Evolutionary conservation across 352 stramenopile genomes (phyloP), one percentile per base, ranked within the genome.

Genomic region (Globisporangium splendens): DNA sequence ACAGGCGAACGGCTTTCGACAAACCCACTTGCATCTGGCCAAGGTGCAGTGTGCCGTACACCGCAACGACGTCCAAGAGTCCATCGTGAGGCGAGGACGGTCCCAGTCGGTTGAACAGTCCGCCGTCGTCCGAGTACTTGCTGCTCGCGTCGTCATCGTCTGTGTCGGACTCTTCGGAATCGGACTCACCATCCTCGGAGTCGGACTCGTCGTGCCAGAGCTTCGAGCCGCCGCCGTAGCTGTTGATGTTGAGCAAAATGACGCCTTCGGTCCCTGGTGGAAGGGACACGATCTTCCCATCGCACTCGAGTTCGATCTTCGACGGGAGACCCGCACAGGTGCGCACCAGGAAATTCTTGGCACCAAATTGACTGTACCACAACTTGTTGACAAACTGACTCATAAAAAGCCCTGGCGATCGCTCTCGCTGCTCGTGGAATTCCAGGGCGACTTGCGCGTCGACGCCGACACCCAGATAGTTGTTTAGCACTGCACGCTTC

Each of bases 21-120:
- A 94, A 62, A 1, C 84, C 84, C 52, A 94, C 94, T 56, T 97
- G 91, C 72, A 98, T 97, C 68, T 98, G 93, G 11, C 95, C 95
- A 3, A 98, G 73, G 66, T 98, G 92, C 41, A 98, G 84, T 5
- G 87, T 93, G 51, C 93, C 92, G 50, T 96, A 96, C 51, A 98
- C 84, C 1, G 92, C 93, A 8, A 98, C 92, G 18, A 98, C 86
- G 54, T 98, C 95, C 50, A 98, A 68, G 38, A 97, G 70, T 15
- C 93, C 91, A 64, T 98, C 95, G 63, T 98, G 88, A 1, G 77
- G 77, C 20, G 81, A 93, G 18, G 83, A 88, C 10, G 77, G 65
- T 0, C 79, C 79, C 14, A 90, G 71, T 14, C 46, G 49, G 22
- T 63, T 55, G 46, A 54, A 60, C 31, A 60, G 38, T 44, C 69